Conservation (phyloP, 202 grass and related monocot species). For the Musa balbisiana region DNA sequence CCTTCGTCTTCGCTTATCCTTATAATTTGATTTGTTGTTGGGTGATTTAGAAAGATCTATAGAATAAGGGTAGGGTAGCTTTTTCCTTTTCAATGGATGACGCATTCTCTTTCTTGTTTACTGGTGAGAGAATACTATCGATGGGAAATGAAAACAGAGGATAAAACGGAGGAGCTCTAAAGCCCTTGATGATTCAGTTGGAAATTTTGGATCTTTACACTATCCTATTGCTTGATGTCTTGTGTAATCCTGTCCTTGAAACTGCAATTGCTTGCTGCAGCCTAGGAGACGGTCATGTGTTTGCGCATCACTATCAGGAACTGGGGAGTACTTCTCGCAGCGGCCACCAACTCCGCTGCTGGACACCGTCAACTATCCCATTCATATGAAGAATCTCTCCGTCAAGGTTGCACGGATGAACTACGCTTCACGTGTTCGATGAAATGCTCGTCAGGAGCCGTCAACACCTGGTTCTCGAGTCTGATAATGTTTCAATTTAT, state of each 20-base stretch:
- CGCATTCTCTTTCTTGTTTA: too few relatives aligned
- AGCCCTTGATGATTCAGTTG: too few relatives aligned
- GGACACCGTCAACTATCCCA: conserved; percentile 82
- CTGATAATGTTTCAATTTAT: background rate
- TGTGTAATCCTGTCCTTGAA: too few relatives aligned
- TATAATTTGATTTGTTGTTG: background rate
- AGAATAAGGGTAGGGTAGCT: too few relatives aligned
- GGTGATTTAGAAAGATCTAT: background rate
- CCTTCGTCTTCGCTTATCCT: background rate
- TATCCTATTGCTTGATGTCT: too few relatives aligned
- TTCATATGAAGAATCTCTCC: conserved; percentile 97
- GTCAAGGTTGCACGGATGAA: conserved; percentile 27
- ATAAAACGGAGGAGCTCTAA: too few relatives aligned
- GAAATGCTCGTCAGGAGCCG: conserved; percentile 12
- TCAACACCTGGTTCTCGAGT: background rate
- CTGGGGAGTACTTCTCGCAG: conserved; percentile 69
- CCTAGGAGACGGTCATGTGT: conserved; percentile 34
- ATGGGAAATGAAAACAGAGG: too few relatives aligned
- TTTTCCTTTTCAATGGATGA: too few relatives aligned
- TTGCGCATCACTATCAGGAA: conserved; percentile 51
- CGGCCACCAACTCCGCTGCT: conserved; percentile 75
- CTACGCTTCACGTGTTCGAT: conserved; percentile 2
- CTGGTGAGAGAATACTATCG: too few relatives aligned
- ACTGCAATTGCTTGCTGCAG: conserved; percentile 23
- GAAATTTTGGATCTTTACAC: too few relatives aligned